Evolutionary conservation across 768 basidiomycete genomes (phyloP), one percentile per base, ranked within the genome.

Genomic region (Heimioporus sp.): DNA sequence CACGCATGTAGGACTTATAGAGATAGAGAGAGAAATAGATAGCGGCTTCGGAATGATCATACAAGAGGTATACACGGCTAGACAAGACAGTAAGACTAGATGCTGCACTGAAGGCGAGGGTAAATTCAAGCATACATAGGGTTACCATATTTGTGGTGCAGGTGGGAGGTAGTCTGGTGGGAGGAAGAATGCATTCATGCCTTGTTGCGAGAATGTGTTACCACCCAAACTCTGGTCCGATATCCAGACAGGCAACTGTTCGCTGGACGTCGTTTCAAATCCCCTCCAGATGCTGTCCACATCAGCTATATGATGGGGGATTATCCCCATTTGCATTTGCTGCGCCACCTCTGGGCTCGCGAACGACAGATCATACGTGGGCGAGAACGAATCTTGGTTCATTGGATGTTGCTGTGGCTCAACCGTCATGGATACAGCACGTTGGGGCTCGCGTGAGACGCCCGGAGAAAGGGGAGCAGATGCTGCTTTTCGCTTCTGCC

Each of bases 161-260:
- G 83, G 73, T 2, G 86, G 84, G 46, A 90, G 76, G 59, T 86
- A 90, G 63, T 90, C 86, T 30, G 74, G 69, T 15, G 90, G 90
- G 35, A 92, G 75, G 43, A 92, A 73, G 71, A 92, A 92, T 5
- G 90, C 88, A 61, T 92, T 87, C 74, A 92, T 89, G 55, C 91
- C 90, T 60, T 87, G 80, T 66, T 90, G 87, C 31, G 83, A 78
- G 69, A 90, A 87, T 9, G 83, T 80, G 60, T 73, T 80, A 44
- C 87, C 90, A 41, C 90, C 90, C 2, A 92, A 70, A 58, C 79
- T 89, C 66, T 89, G 86, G 66, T 92, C 90, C 34, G 89, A 88
- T 41, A 92, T 82, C 90, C 90, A 92, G 24, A 92, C 83, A 17
- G 90, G 90, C 10, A 90, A 73, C 59, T 90, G 87, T 62, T 90